phyloP scores from a whole-genome alignment of 164 flowering plant genomes.

The Taxillus chinensis region DNA sequence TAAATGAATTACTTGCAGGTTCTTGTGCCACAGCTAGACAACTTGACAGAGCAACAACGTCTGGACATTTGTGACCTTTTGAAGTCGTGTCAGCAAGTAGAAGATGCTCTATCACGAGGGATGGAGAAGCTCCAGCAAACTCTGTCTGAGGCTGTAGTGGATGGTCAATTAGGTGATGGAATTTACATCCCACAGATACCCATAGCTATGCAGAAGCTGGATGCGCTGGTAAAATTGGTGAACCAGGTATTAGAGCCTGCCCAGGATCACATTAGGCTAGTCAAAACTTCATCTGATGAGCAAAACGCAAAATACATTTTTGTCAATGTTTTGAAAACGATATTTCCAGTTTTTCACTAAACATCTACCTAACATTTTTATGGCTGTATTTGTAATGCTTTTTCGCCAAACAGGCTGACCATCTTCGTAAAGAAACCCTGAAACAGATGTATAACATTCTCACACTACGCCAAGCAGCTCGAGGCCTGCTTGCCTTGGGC shows the following conservation, averaged over 20 bases:
- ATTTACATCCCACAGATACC: slow-evolving; percentile 48
- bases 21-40: slow-evolving; percentile 60
- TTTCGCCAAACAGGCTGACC: slow-evolving; percentile 57
- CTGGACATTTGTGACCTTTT: slow-evolving; percentile 40
- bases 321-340: no score
- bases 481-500: slow-evolving; percentile 67
- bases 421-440: slow-evolving; percentile 65
- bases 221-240: slow-evolving; percentile 61
- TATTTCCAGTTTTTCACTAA: no score
- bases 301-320: no score
- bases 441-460: slow-evolving; percentile 60
- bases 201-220: slow-evolving; percentile 62
- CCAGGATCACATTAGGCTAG: no score
- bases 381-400: background rate
- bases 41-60: slow-evolving; percentile 58
- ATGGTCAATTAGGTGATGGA: slow-evolving; percentile 43
- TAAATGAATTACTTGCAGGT: slow-evolving; percentile 33
- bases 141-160: slow-evolving; percentile 48
- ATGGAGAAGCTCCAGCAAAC: slow-evolving; percentile 78
- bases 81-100: slow-evolving; percentile 89
- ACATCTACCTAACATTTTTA: no score
- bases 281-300: no score
- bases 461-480: slow-evolving; percentile 73
- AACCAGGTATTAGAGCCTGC: slow-evolving; percentile 40
- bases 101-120: slow-evolving; percentile 92